phyloP scores from a whole-genome alignment of 768 basidiomycete species.

The Suillus brevipes region DNA sequence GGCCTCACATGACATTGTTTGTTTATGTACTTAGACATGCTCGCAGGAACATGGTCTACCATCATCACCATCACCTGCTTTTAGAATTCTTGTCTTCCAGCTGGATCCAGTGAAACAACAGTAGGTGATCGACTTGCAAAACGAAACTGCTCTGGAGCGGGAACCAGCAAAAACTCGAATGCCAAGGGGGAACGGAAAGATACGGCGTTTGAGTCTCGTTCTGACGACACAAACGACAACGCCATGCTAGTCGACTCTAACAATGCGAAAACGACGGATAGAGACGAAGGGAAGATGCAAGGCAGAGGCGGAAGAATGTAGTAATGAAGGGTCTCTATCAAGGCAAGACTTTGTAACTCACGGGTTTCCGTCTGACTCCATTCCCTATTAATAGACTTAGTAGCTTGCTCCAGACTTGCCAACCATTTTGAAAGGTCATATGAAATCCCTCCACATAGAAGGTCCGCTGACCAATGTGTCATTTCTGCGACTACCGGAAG shows the following conservation, averaged over 20 bases:
- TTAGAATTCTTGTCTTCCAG: conserved; percentile 39
- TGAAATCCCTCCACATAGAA: too few relatives aligned
- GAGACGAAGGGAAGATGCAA: neutral
- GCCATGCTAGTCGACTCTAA: conserved; percentile 32
- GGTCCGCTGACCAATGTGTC: too few relatives aligned
- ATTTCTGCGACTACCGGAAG: too few relatives aligned
- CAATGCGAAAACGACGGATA: conserved; percentile 14
- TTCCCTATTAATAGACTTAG: too few relatives aligned
- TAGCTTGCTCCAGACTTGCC: too few relatives aligned
- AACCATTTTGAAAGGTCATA: too few relatives aligned
- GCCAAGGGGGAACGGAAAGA: conserved; percentile 53
- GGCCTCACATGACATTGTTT: too few relatives aligned
- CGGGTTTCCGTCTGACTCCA: too few relatives aligned
- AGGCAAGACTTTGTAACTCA: conserved; percentile 41
- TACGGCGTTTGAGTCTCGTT: conserved; percentile 28
- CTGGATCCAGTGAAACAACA: conserved; percentile 82
- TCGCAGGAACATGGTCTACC: conserved; percentile 74
- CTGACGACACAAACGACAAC: conserved; percentile 15
- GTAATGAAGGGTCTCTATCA: conserved; percentile 40
- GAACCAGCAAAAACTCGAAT: conserved; percentile 23
- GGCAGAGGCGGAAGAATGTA: conserved; percentile 45
- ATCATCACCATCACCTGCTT: neutral
- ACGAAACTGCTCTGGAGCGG: conserved; percentile 41
- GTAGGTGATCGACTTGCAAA: conserved; percentile 70
- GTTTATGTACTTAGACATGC: conserved; percentile 53